Conservation (phyloP, 352 stramenopile genomes). For the Globisporangium abappressorium region DNA sequence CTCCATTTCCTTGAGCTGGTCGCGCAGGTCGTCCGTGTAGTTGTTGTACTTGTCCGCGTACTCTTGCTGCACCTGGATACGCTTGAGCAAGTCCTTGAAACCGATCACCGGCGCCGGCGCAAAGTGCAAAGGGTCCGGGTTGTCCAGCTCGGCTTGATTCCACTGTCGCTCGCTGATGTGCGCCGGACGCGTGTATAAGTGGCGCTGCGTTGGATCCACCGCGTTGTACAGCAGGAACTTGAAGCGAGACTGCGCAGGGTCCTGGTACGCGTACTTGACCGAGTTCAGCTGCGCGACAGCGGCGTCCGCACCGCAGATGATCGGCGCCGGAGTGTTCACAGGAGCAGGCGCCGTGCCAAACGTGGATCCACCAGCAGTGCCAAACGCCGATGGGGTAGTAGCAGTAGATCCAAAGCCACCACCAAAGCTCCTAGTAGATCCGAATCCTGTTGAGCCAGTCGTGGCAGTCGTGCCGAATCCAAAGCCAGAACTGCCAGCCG, state of each 20-base stretch:
- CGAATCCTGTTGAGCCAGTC: neutral
- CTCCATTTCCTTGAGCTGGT: conserved; percentile 79
- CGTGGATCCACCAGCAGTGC: conserved; percentile 23
- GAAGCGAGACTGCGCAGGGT: conserved; percentile 82
- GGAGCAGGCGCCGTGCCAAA: conserved; percentile 33
- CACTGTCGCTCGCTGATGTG: conserved; percentile 84
- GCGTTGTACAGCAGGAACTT: conserved; percentile 90
- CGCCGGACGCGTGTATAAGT: conserved; percentile 74
- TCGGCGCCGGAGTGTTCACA: conserved; percentile 53
- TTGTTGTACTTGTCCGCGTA: conserved; percentile 80
- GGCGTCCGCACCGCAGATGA: conserved; percentile 71
- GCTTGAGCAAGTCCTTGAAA: conserved; percentile 79
- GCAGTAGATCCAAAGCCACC: conserved; percentile 13
- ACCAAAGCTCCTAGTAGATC: neutral
- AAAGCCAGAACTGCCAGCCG: conserved; percentile 30
- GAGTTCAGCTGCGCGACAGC: conserved; percentile 78
- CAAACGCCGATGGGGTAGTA: conserved; percentile 24
- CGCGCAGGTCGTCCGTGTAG: conserved; percentile 72
- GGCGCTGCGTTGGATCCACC: conserved; percentile 76
- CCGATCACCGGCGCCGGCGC: conserved; percentile 74
- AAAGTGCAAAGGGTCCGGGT: conserved; percentile 79
- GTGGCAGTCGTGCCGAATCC: conserved; percentile 3
- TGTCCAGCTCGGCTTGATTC: conserved; percentile 84
- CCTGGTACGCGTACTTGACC: conserved; percentile 81
- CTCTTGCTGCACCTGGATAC: conserved; percentile 78